phyloP scores from a whole-genome alignment of 2,329 filamentous ascomycete species.

The Aspergillus novofumigatus region DNA sequence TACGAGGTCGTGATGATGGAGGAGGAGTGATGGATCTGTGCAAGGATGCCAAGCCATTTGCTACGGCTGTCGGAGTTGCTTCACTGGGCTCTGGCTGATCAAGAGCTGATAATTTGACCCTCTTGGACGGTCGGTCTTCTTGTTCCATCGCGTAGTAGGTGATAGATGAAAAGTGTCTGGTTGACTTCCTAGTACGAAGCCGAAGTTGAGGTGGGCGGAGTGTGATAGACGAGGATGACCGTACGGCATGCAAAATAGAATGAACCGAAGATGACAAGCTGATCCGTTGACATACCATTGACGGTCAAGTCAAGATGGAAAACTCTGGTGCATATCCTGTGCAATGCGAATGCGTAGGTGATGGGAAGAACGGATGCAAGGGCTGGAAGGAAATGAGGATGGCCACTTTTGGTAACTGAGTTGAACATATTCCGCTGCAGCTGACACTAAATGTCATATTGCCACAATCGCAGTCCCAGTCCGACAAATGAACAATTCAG shows the following conservation, averaged over 20 bases:
- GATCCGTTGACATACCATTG: not conserved
- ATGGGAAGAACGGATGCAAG: not conserved
- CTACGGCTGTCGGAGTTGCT: not conserved
- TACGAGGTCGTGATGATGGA: conserved; percentile 16
- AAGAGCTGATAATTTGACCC: conserved; percentile 6
- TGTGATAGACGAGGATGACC: not conserved
- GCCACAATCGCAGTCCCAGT: not conserved
- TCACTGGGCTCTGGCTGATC: not conserved
- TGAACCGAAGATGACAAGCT: not conserved
- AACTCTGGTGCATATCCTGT: not conserved
- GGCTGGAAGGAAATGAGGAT: not conserved
- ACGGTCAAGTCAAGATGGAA: not conserved
- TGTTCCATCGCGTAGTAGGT: not conserved
- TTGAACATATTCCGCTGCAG: not conserved
- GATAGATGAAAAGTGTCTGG: not conserved
- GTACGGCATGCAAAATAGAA: not conserved
- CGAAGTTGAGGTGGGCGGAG: not conserved
- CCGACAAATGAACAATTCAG: not conserved
- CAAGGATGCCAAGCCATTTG: conserved; percentile 21
- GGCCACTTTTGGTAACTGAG: no score
- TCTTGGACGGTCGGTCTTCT: conserved; percentile 10
- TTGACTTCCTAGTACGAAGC: not conserved
- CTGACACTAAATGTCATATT: not conserved
- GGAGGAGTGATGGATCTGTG: conserved; percentile 27
- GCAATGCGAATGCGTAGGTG: not conserved